These are phyloP conservation scores for Glycyrrhiza uralensis DNA, from an alignment of 306 rosid species.

Conservation along the genomic window DNA sequence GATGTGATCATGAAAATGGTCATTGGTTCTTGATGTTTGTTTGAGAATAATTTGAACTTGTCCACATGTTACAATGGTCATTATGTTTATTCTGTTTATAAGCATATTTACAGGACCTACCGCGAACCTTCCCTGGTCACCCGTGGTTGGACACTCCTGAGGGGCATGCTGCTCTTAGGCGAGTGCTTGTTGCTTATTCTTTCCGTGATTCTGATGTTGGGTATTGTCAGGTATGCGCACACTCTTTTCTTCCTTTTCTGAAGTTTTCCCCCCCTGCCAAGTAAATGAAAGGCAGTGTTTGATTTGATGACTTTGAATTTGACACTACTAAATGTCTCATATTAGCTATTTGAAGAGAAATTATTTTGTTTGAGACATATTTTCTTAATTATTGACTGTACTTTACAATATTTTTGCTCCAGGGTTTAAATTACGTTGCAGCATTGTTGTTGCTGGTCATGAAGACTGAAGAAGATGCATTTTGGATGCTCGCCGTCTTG, in stretches of 20 bases:
- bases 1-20: background rate
- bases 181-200: constrained; percentile 96
- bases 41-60: background rate
- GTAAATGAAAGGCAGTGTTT: background rate
- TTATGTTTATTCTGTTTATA: background rate
- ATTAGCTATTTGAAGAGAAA: background rate
- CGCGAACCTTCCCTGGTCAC: constrained; percentile 96
- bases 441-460: constrained; percentile 91
- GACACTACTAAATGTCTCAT: background rate
- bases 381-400: constrained; percentile 22
- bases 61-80: background rate
- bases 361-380: constrained; percentile 2
- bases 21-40: constrained; percentile 3
- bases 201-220: constrained; percentile 99
- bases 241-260: constrained; percentile 9
- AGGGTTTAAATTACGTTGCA: constrained; percentile 98
- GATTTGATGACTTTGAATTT: background rate
- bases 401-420: constrained; percentile 29
- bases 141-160: constrained; percentile 95
- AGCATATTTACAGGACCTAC: constrained; percentile 64
- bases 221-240: constrained; percentile 79
- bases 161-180: constrained; percentile 92
- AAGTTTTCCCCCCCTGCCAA: background rate
- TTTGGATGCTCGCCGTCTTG: constrained; percentile 97
- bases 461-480: constrained; percentile 99